Evolutionary conservation across 805 yeast species (phyloP).

Genomic region (Starmerella vitae): DNA sequence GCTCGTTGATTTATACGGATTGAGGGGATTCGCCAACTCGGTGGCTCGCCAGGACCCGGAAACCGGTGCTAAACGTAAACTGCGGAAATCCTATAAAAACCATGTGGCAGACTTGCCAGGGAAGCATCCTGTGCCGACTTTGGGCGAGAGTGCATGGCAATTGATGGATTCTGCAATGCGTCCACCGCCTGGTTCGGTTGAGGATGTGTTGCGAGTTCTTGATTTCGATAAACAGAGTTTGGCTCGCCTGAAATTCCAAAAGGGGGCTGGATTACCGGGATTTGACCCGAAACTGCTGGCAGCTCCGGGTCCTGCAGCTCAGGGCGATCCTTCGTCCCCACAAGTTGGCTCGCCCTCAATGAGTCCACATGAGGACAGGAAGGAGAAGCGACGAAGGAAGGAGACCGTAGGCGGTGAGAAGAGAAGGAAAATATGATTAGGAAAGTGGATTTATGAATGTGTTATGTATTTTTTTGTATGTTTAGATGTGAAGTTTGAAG

Average conservation of each 20-base stretch:
- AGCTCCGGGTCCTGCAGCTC: slow-evolving; percentile 14
- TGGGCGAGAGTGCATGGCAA: slow-evolving; percentile 22
- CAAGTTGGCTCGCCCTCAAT: slow-evolving; percentile 2
- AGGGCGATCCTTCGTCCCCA: slow-evolving; percentile 5
- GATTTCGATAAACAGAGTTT: slow-evolving; percentile 29
- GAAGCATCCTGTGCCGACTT: slow-evolving; percentile 30
- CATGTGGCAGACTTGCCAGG: slow-evolving; percentile 79
- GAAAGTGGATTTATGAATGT: no score
- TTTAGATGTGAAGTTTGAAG: no score
- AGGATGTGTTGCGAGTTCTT: slow-evolving; percentile 23
- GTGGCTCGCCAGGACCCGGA: slow-evolving; percentile 79
- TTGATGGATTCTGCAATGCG: slow-evolving; percentile 23
- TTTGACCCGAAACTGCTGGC: slow-evolving; percentile 58
- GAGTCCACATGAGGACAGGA: not conserved
- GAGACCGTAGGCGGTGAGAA: slow-evolving; percentile 10
- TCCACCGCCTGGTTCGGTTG: slow-evolving; percentile 35
- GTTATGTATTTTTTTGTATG: no score
- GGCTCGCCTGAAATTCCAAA: slow-evolving; percentile 47
- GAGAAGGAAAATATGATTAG: slow-evolving; percentile 4
- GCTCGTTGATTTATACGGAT: slow-evolving; percentile 52
- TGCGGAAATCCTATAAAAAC: slow-evolving; percentile 87
- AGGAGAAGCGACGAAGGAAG: slow-evolving; percentile 16
- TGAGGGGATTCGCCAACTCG: slow-evolving; percentile 55
- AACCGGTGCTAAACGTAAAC: slow-evolving; percentile 82
- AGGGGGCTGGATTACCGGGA: slow-evolving; percentile 58